Evolutionary conservation across 75 land plant genomes (phyloP).

Genomic region (Pinus taeda): DNA sequence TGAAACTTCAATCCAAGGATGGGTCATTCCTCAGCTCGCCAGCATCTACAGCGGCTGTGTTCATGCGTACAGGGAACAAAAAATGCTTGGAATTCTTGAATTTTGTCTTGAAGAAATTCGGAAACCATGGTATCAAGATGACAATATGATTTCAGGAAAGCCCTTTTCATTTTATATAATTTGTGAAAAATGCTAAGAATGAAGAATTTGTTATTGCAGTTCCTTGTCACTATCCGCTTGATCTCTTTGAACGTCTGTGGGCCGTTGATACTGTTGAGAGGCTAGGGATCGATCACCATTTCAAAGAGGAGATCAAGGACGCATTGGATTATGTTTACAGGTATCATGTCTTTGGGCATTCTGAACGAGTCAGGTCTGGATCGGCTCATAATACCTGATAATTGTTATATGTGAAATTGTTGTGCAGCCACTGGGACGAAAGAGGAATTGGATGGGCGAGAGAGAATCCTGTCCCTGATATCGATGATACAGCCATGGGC

Average conservation of each 20-base stretch:
- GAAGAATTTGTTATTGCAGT: neutral
- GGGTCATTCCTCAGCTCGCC: conserved; percentile 27
- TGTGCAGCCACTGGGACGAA: conserved; percentile 23
- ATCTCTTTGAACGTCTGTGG: conserved; percentile 53
- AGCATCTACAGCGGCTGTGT: conserved; percentile 19
- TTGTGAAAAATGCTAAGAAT: neutral
- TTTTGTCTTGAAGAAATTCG: conserved; percentile 14
- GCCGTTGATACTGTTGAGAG: conserved; percentile 47
- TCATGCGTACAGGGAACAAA: conserved; percentile 16
- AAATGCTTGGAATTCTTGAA: conserved; percentile 21
- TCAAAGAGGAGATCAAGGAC: conserved; percentile 15
- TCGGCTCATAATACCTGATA: neutral
- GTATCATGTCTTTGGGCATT: neutral
- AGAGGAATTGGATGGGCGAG: conserved; percentile 30
- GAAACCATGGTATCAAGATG: conserved; percentile 9
- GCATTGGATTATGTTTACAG: conserved; percentile 22
- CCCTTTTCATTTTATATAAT: neutral
- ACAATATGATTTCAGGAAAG: neutral
- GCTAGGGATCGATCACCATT: conserved; percentile 27
- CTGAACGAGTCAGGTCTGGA: too few species aligned
- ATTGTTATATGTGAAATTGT: neutral
- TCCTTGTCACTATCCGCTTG: conserved; percentile 6
- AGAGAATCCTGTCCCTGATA: conserved; percentile 14
- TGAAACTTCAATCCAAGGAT: conserved; percentile 20
- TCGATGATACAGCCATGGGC: conserved; percentile 33